These are phyloP conservation scores for Sparassis latifolia DNA, from an alignment of 1,284 basidiomycete species.

Conservation along the genomic window DNA sequence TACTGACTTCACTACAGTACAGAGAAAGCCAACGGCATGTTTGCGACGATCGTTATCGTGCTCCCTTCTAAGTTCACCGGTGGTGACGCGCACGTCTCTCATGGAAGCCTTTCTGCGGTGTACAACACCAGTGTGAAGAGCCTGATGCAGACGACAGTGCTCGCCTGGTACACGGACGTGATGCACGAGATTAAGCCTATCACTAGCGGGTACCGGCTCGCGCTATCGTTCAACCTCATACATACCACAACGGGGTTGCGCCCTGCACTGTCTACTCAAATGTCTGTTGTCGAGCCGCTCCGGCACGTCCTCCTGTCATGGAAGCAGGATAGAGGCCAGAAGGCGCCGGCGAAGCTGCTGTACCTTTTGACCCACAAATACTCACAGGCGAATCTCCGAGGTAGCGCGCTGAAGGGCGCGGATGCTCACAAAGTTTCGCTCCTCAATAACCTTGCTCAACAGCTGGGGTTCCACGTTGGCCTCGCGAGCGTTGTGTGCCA, in stretches of 20 bases:
- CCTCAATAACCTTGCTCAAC: conserved; percentile 12
- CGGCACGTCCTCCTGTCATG: conserved; percentile 13
- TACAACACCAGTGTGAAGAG: conserved; percentile 28
- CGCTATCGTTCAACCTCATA: conserved; percentile 38
- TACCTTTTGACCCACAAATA: conserved; percentile 22
- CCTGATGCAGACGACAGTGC: conserved; percentile 26
- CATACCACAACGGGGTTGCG: conserved; percentile 13
- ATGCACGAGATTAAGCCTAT: conserved; percentile 38
- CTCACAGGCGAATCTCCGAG: conserved; percentile 14
- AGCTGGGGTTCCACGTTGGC: conserved; percentile 19
- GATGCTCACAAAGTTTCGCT: conserved; percentile 17
- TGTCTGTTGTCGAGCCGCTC: conserved; percentile 4
- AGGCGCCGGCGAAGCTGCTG: conserved; percentile 12
- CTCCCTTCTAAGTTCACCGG: conserved; percentile 38
- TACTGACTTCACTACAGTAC: conserved; percentile 21
- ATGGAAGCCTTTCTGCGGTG: conserved; percentile 23
- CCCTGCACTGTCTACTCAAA: conserved; percentile 8
- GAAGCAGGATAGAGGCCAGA: conserved; percentile 5
- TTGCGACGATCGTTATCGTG: conserved; percentile 38
- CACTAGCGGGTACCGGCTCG: conserved; percentile 37
- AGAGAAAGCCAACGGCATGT: conserved; percentile 35
- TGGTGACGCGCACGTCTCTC: conserved; percentile 34
- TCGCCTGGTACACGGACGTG: conserved; percentile 46
- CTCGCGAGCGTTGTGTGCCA: conserved; percentile 33
- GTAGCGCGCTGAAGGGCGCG: conserved; percentile 17